A percentile compares a stretch with the other conserved stretches of the same genome.
Conservation (phyloP, 106 monocot species). For the Acanthochlamys bracteata region DNA sequence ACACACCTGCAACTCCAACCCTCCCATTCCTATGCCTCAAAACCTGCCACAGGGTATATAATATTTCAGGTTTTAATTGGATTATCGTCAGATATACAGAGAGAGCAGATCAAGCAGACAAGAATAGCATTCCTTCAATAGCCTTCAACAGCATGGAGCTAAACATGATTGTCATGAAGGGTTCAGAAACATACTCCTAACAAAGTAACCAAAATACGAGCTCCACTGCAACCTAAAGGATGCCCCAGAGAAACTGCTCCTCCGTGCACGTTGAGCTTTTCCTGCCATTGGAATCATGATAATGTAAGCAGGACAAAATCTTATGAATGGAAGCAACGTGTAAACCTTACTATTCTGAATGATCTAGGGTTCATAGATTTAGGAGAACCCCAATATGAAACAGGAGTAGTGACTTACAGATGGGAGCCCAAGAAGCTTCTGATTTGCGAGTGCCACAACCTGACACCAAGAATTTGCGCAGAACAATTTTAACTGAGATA, state of each 20-base stretch:
- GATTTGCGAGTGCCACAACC: conserved; percentile 96
- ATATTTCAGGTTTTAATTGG: not conserved
- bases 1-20: conserved; percentile 78
- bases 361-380: not conserved
- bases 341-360: not conserved
- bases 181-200: conserved; percentile 55
- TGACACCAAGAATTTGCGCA: conserved; percentile 19
- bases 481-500: not conserved
- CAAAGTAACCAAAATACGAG: conserved; percentile 89
- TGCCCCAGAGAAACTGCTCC: conserved; percentile 96
- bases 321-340: not conserved
- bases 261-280: conserved; percentile 90
- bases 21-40: conserved; percentile 63
- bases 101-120: not conserved
- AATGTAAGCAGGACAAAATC: not conserved
- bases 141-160: no score
- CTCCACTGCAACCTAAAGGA: conserved; percentile 96
- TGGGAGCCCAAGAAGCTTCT: conserved; percentile 90
- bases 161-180: no score
- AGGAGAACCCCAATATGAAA: not conserved
- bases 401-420: conserved; percentile 34
- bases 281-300: conserved; percentile 31
- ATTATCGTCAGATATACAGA: not conserved
- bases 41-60: conserved; percentile 34
- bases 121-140: not conserved